These are phyloP conservation scores for Karstenula rhodostoma DNA, from an alignment of 2,329 filamentous ascomycete genomes.

Conservation along the genomic window DNA sequence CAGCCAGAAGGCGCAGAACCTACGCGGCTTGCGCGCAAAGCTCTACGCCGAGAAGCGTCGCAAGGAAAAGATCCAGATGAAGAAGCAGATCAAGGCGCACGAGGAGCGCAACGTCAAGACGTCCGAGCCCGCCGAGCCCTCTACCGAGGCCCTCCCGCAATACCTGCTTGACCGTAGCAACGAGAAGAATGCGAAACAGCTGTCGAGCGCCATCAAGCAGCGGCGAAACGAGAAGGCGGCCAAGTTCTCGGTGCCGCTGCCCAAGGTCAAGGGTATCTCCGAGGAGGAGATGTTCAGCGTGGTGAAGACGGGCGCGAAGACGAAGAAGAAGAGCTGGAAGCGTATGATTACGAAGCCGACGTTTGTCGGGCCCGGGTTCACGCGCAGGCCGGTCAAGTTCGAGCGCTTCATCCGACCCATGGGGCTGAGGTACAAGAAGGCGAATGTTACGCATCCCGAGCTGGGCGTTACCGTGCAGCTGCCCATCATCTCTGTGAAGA, in stretches of 20 bases:
- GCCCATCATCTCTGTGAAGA: conserved; percentile 70
- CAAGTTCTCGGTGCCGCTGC: conserved; percentile 88
- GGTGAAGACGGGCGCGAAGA: conserved; percentile 88
- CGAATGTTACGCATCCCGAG: conserved; percentile 77
- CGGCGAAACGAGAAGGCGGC: conserved; percentile 90
- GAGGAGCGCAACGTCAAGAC: conserved; percentile 97
- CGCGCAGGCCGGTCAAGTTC: conserved; percentile 82
- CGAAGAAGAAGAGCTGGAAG: conserved; percentile 82
- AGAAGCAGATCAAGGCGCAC: conserved; percentile 76
- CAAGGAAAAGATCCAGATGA: conserved; percentile 77
- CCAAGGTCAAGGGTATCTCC: conserved; percentile 90
- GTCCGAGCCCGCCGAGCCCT: conserved; percentile 77
- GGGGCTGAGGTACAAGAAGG: conserved; percentile 82
- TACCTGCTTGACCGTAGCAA: conserved; percentile 90
- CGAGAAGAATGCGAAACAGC: conserved; percentile 73
- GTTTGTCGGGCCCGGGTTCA: conserved; percentile 92
- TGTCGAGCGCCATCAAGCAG: conserved; percentile 91
- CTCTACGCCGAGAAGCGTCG: conserved; percentile 91
- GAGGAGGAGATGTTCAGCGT: conserved; percentile 95
- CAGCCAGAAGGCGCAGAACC: conserved; percentile 90
- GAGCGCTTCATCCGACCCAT: conserved; percentile 56
- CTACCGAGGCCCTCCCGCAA: conserved; percentile 82
- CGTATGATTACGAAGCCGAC: conserved; percentile 81
- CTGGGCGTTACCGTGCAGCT: conserved; percentile 81
- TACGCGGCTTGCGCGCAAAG: conserved; percentile 91